Evolutionary conservation across 108 stramenopile genomes (phyloP).

Genomic region (Conticribra weissflogii): DNA sequence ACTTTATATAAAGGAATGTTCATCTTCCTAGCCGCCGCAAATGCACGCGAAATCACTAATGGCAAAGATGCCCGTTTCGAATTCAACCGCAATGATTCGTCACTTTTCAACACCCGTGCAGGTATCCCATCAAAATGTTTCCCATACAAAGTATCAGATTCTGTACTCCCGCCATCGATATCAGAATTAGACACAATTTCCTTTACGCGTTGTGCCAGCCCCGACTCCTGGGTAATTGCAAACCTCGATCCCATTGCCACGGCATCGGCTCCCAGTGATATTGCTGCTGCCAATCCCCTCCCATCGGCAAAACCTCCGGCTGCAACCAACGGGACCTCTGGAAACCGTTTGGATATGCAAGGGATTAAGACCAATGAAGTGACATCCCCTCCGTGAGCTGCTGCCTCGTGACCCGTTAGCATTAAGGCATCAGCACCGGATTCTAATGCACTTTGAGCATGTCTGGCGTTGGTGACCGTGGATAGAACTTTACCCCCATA

Average conservation of each 20-base stretch:
- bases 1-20: conserved; percentile 85
- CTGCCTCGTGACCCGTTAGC: conserved; percentile 92
- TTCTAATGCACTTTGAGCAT: conserved; percentile 69
- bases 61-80: conserved; percentile 57
- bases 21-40: conserved; percentile 69
- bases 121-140: conserved; percentile 90
- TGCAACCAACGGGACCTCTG: conserved; percentile 82
- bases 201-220: conserved; percentile 71
- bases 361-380: conserved; percentile 81
- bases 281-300: conserved; percentile 76
- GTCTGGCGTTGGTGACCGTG: conserved; percentile 82
- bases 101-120: conserved; percentile 79
- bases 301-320: conserved; percentile 95
- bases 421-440: conserved; percentile 86
- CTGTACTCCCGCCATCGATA: conserved; percentile 36
- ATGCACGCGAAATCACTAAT: conserved; percentile 66
- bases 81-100: conserved; percentile 56
- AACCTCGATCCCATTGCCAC: conserved; percentile 92
- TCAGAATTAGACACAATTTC: conserved; percentile 55
- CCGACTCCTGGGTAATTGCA: conserved; percentile 74
- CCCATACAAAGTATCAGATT: conserved; percentile 79
- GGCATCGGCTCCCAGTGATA: conserved; percentile 86
- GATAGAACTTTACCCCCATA: conserved; percentile 84
- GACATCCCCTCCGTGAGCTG: conserved; percentile 91
- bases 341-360: conserved; percentile 68